These are phyloP conservation scores for Rhizophora mangle DNA, from an alignment of 345 rosid genomes.

Conservation along the genomic window DNA sequence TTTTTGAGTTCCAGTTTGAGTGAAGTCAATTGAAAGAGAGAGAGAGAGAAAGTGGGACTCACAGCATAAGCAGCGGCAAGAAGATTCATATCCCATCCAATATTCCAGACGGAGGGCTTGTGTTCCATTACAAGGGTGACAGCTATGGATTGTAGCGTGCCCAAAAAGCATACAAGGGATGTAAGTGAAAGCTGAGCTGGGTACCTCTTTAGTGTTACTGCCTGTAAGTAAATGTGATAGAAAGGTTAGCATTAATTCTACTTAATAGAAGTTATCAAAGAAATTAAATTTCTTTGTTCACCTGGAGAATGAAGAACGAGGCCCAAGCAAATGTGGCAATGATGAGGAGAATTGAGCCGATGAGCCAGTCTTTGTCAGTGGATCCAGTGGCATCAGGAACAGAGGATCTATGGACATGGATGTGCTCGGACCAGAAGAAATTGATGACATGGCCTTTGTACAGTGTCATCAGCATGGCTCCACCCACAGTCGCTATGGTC, in stretches of 20 bases:
- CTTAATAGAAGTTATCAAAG: not conserved
- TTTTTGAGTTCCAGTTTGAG: too few species aligned
- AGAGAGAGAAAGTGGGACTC: not conserved
- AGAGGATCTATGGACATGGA: conserved; percentile 2
- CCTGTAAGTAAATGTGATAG: conserved; percentile 2
- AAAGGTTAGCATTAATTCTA: not conserved
- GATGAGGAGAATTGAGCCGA: conserved; percentile 30
- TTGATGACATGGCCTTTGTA: conserved; percentile 23
- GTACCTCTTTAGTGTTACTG: conserved; percentile 20
- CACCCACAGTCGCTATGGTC: conserved; percentile 25
- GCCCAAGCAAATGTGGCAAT: conserved; percentile 31
- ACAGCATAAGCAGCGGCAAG: conserved; percentile 33
- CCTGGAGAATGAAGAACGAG: conserved; percentile 29
- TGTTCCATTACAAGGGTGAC: conserved; percentile 30
- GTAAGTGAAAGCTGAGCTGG: conserved; percentile 28
- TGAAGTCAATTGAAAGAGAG: too few species aligned
- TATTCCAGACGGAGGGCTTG: conserved; percentile 24
- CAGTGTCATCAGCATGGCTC: conserved; percentile 34
- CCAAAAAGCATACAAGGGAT: conserved; percentile 25
- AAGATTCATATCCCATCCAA: conserved; percentile 30
- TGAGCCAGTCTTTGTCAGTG: conserved; percentile 22
- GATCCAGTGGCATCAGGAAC: conserved; percentile 5
- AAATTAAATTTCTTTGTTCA: not conserved
- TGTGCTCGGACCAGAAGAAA: conserved; percentile 9
- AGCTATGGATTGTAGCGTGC: conserved; percentile 26